Conservation (phyloP, 331 rosid species). For the Spiraea crenata region DNA sequence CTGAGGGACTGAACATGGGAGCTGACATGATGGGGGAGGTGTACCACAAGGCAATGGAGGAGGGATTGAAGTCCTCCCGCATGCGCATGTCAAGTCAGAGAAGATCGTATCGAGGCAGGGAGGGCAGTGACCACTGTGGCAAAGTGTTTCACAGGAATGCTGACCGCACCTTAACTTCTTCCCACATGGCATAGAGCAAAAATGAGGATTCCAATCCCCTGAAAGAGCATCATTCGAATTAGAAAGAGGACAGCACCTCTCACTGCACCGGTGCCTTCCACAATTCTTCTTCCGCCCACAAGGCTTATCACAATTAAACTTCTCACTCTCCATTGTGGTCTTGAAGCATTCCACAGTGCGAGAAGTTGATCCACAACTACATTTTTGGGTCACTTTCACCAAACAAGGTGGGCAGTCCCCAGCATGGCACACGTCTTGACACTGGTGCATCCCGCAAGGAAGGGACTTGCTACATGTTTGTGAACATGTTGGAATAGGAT, state of each 20-base stretch:
- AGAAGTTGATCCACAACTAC: constrained; percentile 73
- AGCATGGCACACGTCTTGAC: constrained; percentile 66
- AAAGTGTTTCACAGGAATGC: constrained; percentile 80
- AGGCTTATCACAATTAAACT: constrained; percentile 72
- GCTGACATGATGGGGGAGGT: constrained; percentile 77
- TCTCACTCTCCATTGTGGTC: constrained; percentile 42
- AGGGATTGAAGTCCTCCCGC: constrained; percentile 80
- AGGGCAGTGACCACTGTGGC: constrained; percentile 95
- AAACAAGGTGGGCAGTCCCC: constrained; percentile 86
- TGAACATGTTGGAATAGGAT: constrained; percentile 81
- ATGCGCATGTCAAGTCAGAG: constrained; percentile 78
- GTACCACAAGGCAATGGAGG: constrained; percentile 95
- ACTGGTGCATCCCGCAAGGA: constrained; percentile 59
- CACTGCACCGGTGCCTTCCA: constrained; percentile 92
- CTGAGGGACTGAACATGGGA: constrained; percentile 80
- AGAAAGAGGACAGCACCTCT: constrained; percentile 77
- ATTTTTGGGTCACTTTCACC: constrained; percentile 67
- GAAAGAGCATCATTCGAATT: constrained; percentile 33
- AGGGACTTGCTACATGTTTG: constrained; percentile 60
- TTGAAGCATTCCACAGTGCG: constrained; percentile 74
- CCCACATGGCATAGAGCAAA: constrained; percentile 76
- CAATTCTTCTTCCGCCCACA: constrained; percentile 88
- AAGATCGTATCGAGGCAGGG: constrained; percentile 91
- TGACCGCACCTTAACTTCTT: constrained; percentile 91
- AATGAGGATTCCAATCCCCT: constrained; percentile 85